Conservation (phyloP, 163 green algal genomes). For the Chlorella variabilis region DNA sequence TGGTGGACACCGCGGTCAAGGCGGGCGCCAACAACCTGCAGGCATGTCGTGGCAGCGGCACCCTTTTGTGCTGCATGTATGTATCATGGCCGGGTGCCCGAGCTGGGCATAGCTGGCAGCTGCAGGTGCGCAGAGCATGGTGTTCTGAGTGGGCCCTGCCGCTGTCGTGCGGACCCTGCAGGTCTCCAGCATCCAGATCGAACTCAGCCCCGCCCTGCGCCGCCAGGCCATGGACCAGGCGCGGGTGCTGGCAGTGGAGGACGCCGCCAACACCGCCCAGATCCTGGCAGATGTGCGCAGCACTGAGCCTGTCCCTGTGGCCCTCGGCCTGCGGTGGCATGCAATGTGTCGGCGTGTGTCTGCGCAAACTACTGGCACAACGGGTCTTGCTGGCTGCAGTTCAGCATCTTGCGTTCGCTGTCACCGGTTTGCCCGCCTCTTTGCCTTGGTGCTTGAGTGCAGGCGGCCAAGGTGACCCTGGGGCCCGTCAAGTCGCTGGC, state of each 20-base stretch:
- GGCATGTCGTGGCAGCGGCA: too few relatives aligned
- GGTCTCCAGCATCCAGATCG: constrained; percentile 24
- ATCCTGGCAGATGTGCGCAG: constrained; percentile 22
- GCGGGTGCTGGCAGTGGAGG: background rate
- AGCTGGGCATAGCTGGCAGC: too few relatives aligned
- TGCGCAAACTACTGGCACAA: too few relatives aligned
- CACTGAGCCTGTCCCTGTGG: background rate
- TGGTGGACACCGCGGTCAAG: constrained; percentile 9
- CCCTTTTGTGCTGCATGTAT: too few relatives aligned
- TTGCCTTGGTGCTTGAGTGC: too few relatives aligned
- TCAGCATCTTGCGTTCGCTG: too few relatives aligned
- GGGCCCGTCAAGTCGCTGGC: constrained; percentile 17
- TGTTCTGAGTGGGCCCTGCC: too few relatives aligned
- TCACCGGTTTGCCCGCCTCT: too few relatives aligned
- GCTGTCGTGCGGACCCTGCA: background rate
- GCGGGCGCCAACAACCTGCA: constrained; percentile 27
- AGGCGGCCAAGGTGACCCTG: constrained; percentile 25
- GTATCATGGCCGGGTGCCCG: too few relatives aligned
- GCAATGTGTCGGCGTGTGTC: too few relatives aligned
- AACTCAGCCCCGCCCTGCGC: constrained; percentile 20
- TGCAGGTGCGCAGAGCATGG: too few relatives aligned
- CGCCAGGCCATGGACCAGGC: constrained; percentile 16
- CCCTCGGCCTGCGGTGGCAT: background rate
- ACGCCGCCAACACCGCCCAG: constrained; percentile 4
- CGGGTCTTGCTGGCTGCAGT: too few relatives aligned